Base-by-base conservation (phyloP, 768 basidiomycete species). In the Serendipita sp. region DNA sequence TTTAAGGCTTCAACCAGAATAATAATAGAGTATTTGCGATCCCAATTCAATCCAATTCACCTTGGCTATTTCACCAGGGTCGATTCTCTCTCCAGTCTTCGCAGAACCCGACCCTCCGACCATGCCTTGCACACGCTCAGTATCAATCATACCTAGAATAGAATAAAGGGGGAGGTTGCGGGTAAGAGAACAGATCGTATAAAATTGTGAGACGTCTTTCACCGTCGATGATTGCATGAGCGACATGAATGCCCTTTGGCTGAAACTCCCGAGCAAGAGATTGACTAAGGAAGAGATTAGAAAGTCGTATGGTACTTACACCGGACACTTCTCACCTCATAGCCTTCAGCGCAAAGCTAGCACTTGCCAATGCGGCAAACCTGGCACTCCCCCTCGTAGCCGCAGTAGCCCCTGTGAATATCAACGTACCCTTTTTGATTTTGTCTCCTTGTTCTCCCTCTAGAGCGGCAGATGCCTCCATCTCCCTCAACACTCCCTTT, bases 361-460 rank as follows among this genome's bases (percentile, higher is more conserved):
- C 66, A 8, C 66, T 67, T 0, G 71, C 66, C 11, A 70, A 69
- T 0, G 68, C 67, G 8, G 66, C 67, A 23, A 71, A 69, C 34
- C 67, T 67, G 37, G 68, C 66, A 2, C 62, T 43, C 1, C 71
- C 71, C 62, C 69, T 69, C 6, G 68, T 43, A 1, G 66, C 60
- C 0, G 68, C 71, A 0, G 71, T 72, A 1, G 71, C 71, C 0
- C 71, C 71, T 1, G 68, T 67, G 66, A 72, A 69, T 23, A 68
- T 53, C 33, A 71, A 65, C 36, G 69, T 65, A 2, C 68, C 70
- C 13, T 64, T 64, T 23, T 23, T 23, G 23, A 23, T 23, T 3
- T 64, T 13, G 18, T 18, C 44, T 18, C 11, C 18, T 45, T 18
- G 13, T 18, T 45, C 44, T 53, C 52, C 52, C 52, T 53, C 52